Evolutionary conservation across 2,329 filamentous ascomycete species (phyloP).

Genomic region (Incumbomyces lentus): DNA sequence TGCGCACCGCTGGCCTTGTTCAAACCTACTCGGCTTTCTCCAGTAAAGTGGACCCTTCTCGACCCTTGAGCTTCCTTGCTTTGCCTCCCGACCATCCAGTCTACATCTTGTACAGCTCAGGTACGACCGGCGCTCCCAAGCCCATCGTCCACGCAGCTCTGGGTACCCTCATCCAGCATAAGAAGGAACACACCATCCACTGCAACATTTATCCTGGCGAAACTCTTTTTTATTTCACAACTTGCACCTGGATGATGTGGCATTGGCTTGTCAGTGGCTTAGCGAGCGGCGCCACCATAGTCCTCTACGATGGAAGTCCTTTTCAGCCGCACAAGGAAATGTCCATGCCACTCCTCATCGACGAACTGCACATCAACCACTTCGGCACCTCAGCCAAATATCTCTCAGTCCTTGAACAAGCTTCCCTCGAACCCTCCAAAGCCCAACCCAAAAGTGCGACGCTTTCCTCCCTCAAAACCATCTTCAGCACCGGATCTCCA

Average conservation of each 20-base stretch:
- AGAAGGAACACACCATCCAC: slow-evolving; percentile 88
- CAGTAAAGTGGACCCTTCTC: slow-evolving; percentile 30
- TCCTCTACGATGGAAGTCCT: slow-evolving; percentile 87
- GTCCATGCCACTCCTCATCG: slow-evolving; percentile 71
- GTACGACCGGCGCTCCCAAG: slow-evolving; percentile 79
- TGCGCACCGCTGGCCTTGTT: slow-evolving; percentile 27
- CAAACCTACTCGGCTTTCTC: slow-evolving; percentile 38
- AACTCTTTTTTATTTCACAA: slow-evolving; percentile 85
- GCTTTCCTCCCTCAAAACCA: slow-evolving; percentile 56
- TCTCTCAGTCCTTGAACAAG: slow-evolving; percentile 79
- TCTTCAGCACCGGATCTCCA: slow-evolving; percentile 90
- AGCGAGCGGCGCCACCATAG: slow-evolving; percentile 67
- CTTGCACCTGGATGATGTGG: slow-evolving; percentile 99
- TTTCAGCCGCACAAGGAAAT: slow-evolving; percentile 71
- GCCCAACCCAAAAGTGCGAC: slow-evolving; percentile 34
- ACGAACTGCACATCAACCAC: slow-evolving; percentile 73
- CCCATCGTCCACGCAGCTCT: slow-evolving; percentile 88
- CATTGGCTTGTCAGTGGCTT: slow-evolving; percentile 88
- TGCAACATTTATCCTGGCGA: slow-evolving; percentile 65
- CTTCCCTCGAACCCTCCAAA: slow-evolving; percentile 49
- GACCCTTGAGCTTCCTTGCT: slow-evolving; percentile 57
- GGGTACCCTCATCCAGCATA: slow-evolving; percentile 88
- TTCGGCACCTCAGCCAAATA: slow-evolving; percentile 95
- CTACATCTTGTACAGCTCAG: slow-evolving; percentile 87
- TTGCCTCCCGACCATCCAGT: slow-evolving; percentile 77